These are phyloP conservation scores for Botryotinia narcissicola DNA, from an alignment of 2,329 filamentous ascomycete species.

Conservation along the genomic window DNA sequence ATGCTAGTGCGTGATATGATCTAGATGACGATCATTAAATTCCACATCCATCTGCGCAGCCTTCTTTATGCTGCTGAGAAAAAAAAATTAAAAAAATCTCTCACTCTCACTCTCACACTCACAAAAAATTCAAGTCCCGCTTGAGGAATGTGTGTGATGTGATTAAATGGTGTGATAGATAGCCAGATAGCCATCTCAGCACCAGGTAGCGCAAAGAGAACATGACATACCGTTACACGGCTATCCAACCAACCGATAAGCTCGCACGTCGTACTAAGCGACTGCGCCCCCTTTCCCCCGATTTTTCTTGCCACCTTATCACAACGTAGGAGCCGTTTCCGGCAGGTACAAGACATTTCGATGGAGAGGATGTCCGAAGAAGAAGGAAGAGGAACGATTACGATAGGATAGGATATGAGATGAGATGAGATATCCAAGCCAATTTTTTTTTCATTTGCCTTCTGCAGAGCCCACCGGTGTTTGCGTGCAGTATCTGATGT, in stretches of 20 bases:
- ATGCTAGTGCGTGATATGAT: background rate
- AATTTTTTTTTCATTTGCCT: background rate
- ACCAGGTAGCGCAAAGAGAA: background rate
- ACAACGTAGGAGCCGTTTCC: background rate
- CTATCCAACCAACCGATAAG: background rate
- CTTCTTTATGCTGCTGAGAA: background rate
- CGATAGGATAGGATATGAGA: background rate
- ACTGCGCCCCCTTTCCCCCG: constrained; percentile 11
- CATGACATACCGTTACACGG: background rate
- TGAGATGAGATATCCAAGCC: background rate
- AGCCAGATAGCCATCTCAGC: background rate
- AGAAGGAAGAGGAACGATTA: background rate
- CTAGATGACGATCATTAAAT: background rate
- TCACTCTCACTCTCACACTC: no score
- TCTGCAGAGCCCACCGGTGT: background rate
- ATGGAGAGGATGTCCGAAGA: background rate
- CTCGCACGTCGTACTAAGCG: constrained; percentile 5
- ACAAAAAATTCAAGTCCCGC: background rate
- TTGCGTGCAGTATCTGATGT: background rate
- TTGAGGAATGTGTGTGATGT: background rate
- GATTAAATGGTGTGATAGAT: background rate
- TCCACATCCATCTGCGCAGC: background rate
- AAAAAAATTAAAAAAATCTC: background rate
- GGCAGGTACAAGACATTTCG: background rate
- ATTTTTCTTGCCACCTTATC: background rate